Base-by-base conservation (phyloP, 768 basidiomycete genomes). In the Trametes meyenii region DNA sequence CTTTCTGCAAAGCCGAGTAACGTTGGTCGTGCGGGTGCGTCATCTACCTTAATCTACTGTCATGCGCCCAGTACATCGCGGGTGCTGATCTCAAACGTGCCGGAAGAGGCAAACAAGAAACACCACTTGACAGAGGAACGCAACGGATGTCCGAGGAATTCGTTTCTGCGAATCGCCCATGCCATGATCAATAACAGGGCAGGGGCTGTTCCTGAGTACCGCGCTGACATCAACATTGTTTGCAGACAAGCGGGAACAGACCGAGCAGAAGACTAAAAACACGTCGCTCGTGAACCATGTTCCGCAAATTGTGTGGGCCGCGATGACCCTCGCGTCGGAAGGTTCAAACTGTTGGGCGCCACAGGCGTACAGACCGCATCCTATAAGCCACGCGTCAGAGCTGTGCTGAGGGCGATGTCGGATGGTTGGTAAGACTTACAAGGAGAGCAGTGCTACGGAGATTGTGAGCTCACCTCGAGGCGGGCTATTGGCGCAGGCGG, bases 61-160 rank as follows among this genome's bases (percentile, higher is more conserved):
- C 6, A 14, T 35, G 24, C 5, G 50, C 36, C 48, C 48, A 16
- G 23, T 35, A 17, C 5, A 58, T 44, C 48, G 57, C 49, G 38
- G 14, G 7, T 38, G 36, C 17, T 26, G 43, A 53, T 45, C 50
- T 48, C 58, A 48, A 29, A 49, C 60, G 42, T 24, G 19, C 29
- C 48, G 42, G 38, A 44, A 43, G 49, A 51, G 43, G 50, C 39
- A 36, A 40, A 39, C 21, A 38, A 17, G n/a, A 26, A 56, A 19
- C n/a, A 21, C 8, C 23, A 33, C 13, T 35, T 49, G 45, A 40
- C 38, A 35, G 39, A 12, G 42, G n/a, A 17, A 36, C 46, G 21
- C 29, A 26, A 26, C 49, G 50, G 61, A 62, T n/a, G 49, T 62
- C 61, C 61, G 61, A 62, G 61, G 61, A 44, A 29, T 5, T 51